Conservation (phyloP, 805 yeast genomes). For the Cyberlindnera petersonii region DNA sequence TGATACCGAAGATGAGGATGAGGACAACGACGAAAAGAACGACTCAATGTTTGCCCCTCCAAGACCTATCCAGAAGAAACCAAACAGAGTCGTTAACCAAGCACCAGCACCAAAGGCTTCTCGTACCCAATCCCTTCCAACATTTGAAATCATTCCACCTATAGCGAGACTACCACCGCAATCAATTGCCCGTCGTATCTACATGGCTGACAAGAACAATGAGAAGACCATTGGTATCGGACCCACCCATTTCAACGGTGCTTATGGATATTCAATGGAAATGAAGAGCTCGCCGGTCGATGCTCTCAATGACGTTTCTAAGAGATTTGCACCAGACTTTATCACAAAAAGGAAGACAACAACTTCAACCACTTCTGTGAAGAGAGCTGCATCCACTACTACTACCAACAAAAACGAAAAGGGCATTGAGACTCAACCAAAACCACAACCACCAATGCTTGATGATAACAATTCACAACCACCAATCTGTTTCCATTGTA, state of each 20-base stretch:
- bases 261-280: conserved; percentile 5
- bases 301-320: conserved; percentile 17
- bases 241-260: neutral
- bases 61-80: conserved; percentile 13
- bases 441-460: conserved; percentile 1
- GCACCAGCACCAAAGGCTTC: conserved; percentile 45
- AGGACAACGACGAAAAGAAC: conserved; percentile 11
- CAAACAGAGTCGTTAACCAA: conserved; percentile 35
- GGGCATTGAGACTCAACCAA: neutral
- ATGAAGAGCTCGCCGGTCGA: conserved; percentile 11
- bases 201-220: conserved; percentile 25
- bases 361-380: too few relatives aligned
- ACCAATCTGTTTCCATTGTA: conserved; percentile 27
- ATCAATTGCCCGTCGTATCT: conserved; percentile 28
- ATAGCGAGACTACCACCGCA: conserved; percentile 25
- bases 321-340: conserved; percentile 28
- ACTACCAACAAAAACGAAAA: neutral
- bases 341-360: conserved; percentile 14
- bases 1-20: conserved; percentile 24
- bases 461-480: conserved; percentile 15
- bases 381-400: too few relatives aligned
- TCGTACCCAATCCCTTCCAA: conserved; percentile 43
- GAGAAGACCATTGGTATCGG: conserved; percentile 6
- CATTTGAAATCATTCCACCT: conserved; percentile 21
- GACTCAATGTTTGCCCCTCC: conserved; percentile 21